Evolutionary conservation across 441 rosid species (phyloP), one percentile per base, ranked within the genome.

Genomic region (Mallotus japonicus): DNA sequence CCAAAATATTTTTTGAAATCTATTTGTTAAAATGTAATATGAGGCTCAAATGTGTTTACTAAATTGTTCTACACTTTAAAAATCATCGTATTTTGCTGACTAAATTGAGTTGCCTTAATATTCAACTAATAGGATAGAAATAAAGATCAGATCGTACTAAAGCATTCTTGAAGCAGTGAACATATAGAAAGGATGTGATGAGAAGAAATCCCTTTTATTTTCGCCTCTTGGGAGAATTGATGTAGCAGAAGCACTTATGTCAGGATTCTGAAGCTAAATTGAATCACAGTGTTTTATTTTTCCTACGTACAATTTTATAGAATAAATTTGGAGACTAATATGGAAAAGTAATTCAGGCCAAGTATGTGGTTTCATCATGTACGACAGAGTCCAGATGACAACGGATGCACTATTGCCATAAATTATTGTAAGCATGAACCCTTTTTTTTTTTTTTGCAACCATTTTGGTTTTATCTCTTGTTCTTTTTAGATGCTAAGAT

Each of bases 361-460:
- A 94, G 97, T 70, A 92, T 92, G 97, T 90, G 95, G 98, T 94
- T 90, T 84, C 97, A 94, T 87, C 93, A 94, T 80, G 97, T 94
- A 61, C 85, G 90, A 63, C 97, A 94, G 82, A 85, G 75, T 64
- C 85, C 93, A 44, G 94, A 84, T 82, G 89, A 88, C 42, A 70
- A 79, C 4, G 96, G 94, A 69, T 85, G 83, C 72, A 87, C 91
- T 1, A 86, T 92, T 80, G 94, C 99, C 24, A 75, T 92, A 61
- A 94, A 92, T 81, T 92, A 92, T 78, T 94, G 97, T 90, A 87
- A 88, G 93, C 56, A 57, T 67, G 14, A 63, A 55, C 17, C 50
- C 9, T 20, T 28, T 74, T 54, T 42, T 49, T 69, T n/a, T n/a
- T 54, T 54, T 42, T 49, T 69, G 16, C 62, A 19, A 17, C 56